Evolutionary conservation across 495 filamentous ascomycete species (phyloP).

Genomic region (Podospora anserina): DNA sequence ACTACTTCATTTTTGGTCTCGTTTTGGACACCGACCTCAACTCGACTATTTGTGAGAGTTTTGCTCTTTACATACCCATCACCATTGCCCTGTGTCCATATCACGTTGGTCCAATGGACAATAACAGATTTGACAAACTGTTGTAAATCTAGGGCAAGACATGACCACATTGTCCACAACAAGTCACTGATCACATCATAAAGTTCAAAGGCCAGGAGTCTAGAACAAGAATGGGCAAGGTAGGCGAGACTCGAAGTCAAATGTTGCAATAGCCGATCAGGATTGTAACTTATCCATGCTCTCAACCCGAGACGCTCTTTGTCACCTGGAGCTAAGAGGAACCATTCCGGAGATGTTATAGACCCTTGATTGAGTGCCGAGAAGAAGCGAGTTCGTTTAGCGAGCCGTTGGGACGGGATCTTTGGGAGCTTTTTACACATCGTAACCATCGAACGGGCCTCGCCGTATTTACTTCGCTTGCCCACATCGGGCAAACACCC

Average conservation of each 20-base stretch:
- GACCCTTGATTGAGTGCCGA: background rate
- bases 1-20: background rate
- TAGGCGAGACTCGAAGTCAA: background rate
- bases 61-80: background rate
- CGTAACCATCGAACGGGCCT: background rate
- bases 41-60: background rate
- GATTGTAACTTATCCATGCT: background rate
- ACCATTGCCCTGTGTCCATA: background rate
- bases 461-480: conserved; percentile 1
- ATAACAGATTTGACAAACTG: background rate
- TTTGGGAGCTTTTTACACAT: background rate
- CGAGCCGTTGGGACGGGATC: background rate
- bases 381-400: background rate
- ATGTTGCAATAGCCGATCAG: background rate
- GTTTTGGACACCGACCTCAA: background rate
- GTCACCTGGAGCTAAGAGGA: background rate
- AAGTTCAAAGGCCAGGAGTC: background rate
- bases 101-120: background rate
- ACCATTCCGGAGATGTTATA: background rate
- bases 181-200: background rate
- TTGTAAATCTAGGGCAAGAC: background rate
- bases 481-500: background rate
- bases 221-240: background rate
- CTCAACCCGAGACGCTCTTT: background rate
- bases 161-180: background rate